phyloP scores from a whole-genome alignment of 75 land plant genomes.

The Picea sitchensis region DNA sequence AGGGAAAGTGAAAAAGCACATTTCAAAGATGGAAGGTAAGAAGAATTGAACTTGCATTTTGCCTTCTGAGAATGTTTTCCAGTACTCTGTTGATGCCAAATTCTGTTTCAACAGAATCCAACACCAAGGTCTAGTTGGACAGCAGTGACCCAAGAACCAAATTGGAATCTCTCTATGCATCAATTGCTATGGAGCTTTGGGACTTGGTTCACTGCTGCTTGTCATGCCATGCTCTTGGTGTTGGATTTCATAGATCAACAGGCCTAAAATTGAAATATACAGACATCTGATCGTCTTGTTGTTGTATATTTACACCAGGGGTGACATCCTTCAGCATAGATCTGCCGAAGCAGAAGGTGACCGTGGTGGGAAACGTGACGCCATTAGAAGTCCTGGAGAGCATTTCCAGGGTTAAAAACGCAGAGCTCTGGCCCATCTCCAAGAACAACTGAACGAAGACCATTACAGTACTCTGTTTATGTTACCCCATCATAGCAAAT shows the following conservation, averaged over 20 bases:
- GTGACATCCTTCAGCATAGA: constrained; percentile 59
- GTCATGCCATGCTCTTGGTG: too few relatives aligned
- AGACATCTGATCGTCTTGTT: not conserved
- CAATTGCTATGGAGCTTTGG: too few relatives aligned
- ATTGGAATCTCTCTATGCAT: too few relatives aligned
- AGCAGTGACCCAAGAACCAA: too few relatives aligned
- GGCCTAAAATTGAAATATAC: too few relatives aligned
- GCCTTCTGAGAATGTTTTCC: not conserved
- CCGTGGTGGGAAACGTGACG: constrained; percentile 46
- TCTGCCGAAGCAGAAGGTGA: constrained; percentile 61
- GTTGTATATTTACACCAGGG: constrained; percentile 23
- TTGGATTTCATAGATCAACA: too few relatives aligned
- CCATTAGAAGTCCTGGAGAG: constrained; percentile 47
- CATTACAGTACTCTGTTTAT: not conserved
- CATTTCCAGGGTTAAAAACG: constrained; percentile 46
- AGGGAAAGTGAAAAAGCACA: constrained; percentile 35
- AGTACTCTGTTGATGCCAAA: too few relatives aligned
- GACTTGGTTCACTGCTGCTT: too few relatives aligned
- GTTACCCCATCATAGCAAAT: not conserved
- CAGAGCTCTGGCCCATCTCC: constrained; percentile 44
- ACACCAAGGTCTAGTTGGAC: too few relatives aligned
- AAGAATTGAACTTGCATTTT: not conserved
- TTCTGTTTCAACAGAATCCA: too few relatives aligned
- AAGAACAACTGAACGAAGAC: not conserved
- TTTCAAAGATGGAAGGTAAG: constrained; percentile 31